These are phyloP conservation scores for Cyberlindnera petersonii DNA, from an alignment of 805 yeast species.

Conservation along the genomic window DNA sequence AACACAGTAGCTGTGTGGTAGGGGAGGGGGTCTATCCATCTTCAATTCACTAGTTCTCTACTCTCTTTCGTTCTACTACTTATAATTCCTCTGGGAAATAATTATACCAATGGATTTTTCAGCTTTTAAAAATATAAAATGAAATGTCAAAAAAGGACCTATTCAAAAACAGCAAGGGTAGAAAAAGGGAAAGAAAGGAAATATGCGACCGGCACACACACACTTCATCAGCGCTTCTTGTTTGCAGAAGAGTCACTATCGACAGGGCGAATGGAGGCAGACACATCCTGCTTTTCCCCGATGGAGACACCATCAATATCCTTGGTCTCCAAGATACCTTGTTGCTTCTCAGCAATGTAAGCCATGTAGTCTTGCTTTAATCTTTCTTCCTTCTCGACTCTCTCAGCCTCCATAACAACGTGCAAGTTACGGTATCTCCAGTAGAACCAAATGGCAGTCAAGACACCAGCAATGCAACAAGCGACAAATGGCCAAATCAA, in stretches of 20 bases:
- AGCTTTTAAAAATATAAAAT: no score
- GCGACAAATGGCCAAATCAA: conserved; percentile 67
- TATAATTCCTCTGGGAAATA: no score
- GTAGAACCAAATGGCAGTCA: conserved; percentile 57
- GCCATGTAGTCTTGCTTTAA: conserved; percentile 14
- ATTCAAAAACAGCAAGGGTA: neutral
- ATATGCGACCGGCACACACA: neutral
- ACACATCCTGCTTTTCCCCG: neutral
- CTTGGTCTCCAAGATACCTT: conserved; percentile 31
- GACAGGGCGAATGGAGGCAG: neutral
- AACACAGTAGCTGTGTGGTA: no score
- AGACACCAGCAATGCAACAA: conserved; percentile 52
- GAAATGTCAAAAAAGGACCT: no score
- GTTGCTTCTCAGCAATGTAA: conserved; percentile 25
- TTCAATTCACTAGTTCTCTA: no score
- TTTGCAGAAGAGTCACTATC: neutral
- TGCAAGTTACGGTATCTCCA: conserved; percentile 23
- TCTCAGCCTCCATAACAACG: conserved; percentile 20
- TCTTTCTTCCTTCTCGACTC: conserved; percentile 18
- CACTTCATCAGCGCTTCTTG: neutral
- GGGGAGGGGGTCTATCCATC: no score
- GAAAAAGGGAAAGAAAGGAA: neutral
- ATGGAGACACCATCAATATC: neutral
- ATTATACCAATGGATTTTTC: no score
- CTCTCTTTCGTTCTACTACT: no score